These are phyloP conservation scores for Phytophthora vignae DNA, from an alignment of 352 stramenopile species.

Conservation along the genomic window DNA sequence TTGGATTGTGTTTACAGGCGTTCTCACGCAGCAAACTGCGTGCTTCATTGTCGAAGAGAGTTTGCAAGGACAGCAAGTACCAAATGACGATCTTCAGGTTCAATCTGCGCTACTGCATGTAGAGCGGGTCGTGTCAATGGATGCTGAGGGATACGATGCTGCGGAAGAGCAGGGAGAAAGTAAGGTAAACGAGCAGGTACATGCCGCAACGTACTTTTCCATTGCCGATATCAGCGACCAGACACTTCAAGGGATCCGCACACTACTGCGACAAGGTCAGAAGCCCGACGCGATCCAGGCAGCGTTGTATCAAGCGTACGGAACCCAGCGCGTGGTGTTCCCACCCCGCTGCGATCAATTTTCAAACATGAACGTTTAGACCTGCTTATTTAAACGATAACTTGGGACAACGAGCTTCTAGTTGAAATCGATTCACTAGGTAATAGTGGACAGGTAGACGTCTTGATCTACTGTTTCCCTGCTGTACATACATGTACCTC, in stretches of 20 bases:
- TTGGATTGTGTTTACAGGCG: constrained; percentile 16
- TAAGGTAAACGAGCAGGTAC: background rate
- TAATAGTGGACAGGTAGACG: too few relatives aligned
- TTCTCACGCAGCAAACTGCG: constrained; percentile 21
- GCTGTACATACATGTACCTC: too few relatives aligned
- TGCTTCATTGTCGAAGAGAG: constrained; percentile 56
- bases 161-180: background rate
- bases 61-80: constrained; percentile 18
- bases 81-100: constrained; percentile 20
- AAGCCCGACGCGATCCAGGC: constrained; percentile 42
- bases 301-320: constrained; percentile 48
- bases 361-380: constrained; percentile 54
- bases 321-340: constrained; percentile 54
- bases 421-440: too few relatives aligned
- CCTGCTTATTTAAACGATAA: constrained; percentile 50
- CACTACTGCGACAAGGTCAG: constrained; percentile 47
- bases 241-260: constrained; percentile 60
- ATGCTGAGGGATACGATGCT: background rate
- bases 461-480: too few relatives aligned
- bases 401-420: too few relatives aligned
- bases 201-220: constrained; percentile 43
- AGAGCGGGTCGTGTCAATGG: background rate
- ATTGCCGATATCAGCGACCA: constrained; percentile 60
- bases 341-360: constrained; percentile 43
- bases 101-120: constrained; percentile 24